Base-by-base conservation (phyloP, 2,329 filamentous ascomycete species). In the Tolypocladium tropicale region DNA sequence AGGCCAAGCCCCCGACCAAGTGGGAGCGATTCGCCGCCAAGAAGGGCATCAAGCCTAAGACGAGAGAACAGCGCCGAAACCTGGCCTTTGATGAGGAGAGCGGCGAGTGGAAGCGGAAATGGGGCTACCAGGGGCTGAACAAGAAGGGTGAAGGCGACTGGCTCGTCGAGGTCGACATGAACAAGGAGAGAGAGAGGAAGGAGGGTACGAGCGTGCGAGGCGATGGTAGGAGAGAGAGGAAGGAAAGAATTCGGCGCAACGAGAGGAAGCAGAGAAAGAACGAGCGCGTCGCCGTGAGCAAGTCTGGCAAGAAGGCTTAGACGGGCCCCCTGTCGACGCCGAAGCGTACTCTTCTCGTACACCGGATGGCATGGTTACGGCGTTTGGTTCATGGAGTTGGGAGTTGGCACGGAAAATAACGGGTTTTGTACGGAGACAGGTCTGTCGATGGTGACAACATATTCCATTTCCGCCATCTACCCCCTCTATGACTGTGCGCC, bases 1-100 rank as follows among this genome's bases (percentile, higher is more conserved):
- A 84, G 56, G 81, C 85, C 63, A 94, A 92, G 76, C 78, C 86
- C 56, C 87, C 87, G 63, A 97, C 93, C 57, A 96, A 91, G 72
- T 99, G 94, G 94, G 87, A 96, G 77, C 84, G 87, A 67, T 99
- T 99, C 76, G 94, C 94, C 50, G 88, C 85, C 72, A 95, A 95
- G 83, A 95, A 96, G 81, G 94, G 94, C 56, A 97, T 99, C 75
- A 89, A 88, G 76, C 84, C 85, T 73, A 95, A 92, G 82, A 88
- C 83, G 62, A 83, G 88, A 62, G 90, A 94, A 69, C 80, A 85
- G 72, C 81, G 84, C 60, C 72, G 78, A 73, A 80, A 96, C 75
- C 75, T 92, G 65, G 84, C 87, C 56, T 97, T 86, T 71, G 90
- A 97, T 72, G 89, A 95, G 73, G 84, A 80, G 57, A 88, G 78